Evolutionary conservation across 1,284 basidiomycete genomes (phyloP).

Genomic region (Ceratobasidium sp.): DNA sequence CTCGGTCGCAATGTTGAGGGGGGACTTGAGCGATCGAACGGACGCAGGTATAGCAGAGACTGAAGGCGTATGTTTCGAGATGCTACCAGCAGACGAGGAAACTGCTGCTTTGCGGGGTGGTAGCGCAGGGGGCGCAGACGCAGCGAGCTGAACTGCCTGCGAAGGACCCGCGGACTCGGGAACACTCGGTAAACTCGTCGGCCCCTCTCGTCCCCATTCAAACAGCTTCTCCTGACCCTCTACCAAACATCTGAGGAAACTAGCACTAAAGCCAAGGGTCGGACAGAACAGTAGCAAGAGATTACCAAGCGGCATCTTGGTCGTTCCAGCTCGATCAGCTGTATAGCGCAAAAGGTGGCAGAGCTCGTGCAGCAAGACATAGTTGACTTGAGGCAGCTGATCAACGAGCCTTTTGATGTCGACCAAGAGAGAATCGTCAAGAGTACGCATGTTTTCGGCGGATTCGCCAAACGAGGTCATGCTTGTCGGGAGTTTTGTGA

Average conservation of each 20-base stretch:
- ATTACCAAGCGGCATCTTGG: conserved; percentile 86
- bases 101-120: neutral
- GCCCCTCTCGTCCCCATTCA: conserved; percentile 20
- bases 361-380: conserved; percentile 74
- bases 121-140: neutral
- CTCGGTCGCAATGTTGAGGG: conserved; percentile 18
- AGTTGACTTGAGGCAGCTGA: conserved; percentile 73
- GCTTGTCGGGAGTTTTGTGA: conserved; percentile 14
- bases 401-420: conserved; percentile 56
- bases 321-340: conserved; percentile 65
- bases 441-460: conserved; percentile 13
- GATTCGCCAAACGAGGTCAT: conserved; percentile 38
- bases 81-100: neutral
- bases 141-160: neutral
- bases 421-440: conserved; percentile 20
- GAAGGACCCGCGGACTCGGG: neutral
- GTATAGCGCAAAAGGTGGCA: conserved; percentile 75
- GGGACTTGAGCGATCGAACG: conserved; percentile 30
- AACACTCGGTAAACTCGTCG: neutral
- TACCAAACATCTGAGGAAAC: conserved; percentile 72
- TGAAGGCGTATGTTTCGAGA: conserved; percentile 14
- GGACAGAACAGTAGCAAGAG: conserved; percentile 81
- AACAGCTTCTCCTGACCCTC: conserved; percentile 59
- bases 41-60: conserved; percentile 17
- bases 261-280: conserved; percentile 79